These are phyloP conservation scores for Trichoderma breve DNA, from an alignment of 2,329 filamentous ascomycete genomes.

Conservation along the genomic window DNA sequence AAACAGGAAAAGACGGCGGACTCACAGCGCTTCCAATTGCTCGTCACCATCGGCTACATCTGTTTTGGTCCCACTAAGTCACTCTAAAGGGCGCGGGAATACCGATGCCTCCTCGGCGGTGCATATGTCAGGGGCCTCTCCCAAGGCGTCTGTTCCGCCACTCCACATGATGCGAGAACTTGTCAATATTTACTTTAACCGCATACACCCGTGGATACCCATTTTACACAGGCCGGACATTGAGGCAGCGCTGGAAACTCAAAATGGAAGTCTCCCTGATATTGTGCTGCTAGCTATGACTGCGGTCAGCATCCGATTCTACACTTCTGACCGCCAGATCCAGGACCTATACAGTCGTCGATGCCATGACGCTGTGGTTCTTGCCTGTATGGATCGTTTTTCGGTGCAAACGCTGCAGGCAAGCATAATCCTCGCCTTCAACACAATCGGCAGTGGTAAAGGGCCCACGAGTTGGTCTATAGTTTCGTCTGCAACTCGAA, in stretches of 20 bases:
- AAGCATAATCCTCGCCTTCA: constrained; percentile 35
- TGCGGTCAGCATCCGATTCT: constrained; percentile 18
- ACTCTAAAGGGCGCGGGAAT: neutral
- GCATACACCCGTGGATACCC: constrained; percentile 21
- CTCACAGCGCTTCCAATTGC: neutral
- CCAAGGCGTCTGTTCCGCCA: constrained; percentile 10
- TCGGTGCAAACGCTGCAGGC: constrained; percentile 36
- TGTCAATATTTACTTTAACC: constrained; percentile 15
- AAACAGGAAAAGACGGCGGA: neutral
- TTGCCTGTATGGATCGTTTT: constrained; percentile 23
- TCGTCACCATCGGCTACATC: neutral
- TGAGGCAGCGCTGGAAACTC: constrained; percentile 2
- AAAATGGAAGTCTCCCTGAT: constrained; percentile 9
- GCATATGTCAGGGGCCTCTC: neutral
- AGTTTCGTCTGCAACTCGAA: constrained; percentile 21
- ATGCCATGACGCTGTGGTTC: constrained; percentile 20
- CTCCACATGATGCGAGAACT: constrained; percentile 18
- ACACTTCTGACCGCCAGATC: constrained; percentile 16
- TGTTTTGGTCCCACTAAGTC: neutral
- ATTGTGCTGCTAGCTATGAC: constrained; percentile 19
- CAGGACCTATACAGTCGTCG: constrained; percentile 18
- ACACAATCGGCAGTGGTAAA: constrained; percentile 24
- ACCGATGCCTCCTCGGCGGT: neutral
- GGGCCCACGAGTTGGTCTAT: constrained; percentile 21
- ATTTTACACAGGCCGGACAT: constrained; percentile 18